Percentiles rank a stretch among this genome's conserved stretches.
Conservation (phyloP, 2,329 filamentous ascomycete genomes). For the Penicillium olsonii region DNA sequence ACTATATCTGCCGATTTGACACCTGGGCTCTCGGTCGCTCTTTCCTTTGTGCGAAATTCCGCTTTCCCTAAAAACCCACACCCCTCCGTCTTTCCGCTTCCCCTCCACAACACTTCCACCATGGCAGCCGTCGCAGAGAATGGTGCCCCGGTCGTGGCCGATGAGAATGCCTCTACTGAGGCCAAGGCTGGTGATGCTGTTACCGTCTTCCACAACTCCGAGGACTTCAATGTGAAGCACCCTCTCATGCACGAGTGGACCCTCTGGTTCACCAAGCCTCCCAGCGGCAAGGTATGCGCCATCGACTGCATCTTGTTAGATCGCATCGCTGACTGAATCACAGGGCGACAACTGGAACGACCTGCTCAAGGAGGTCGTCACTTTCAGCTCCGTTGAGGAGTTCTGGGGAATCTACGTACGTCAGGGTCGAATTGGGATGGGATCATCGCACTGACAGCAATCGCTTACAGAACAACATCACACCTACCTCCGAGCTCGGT, state of each 20-base stretch:
- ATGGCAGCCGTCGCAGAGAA: constrained; percentile 44
- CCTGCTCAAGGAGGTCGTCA: constrained; percentile 96
- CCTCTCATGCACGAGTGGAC: constrained; percentile 98
- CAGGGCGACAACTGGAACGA: constrained; percentile 99
- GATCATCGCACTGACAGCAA: constrained; percentile 13
- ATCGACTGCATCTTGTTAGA: constrained; percentile 18
- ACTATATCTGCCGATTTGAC: constrained; percentile 15
- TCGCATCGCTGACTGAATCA: constrained; percentile 14
- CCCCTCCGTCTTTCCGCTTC: constrained; percentile 13
- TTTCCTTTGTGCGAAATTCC: constrained; percentile 22
- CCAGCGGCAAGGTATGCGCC: constrained; percentile 77
- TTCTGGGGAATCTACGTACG: constrained; percentile 99
- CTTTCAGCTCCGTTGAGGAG: constrained; percentile 97
- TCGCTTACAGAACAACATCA: constrained; percentile 90
- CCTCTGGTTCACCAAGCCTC: constrained; percentile 98
- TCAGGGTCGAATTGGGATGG: constrained; percentile 21
- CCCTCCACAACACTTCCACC: constrained; percentile 21
- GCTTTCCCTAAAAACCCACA: constrained; percentile 28
- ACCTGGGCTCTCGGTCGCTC: constrained; percentile 3
- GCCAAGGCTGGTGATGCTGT: constrained; percentile 63
- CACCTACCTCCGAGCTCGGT: constrained; percentile 89
- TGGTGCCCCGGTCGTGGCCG: constrained; percentile 39
- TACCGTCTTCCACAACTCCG: constrained; percentile 96
- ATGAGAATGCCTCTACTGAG: constrained; percentile 57
- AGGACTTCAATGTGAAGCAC: constrained; percentile 99